Conservation (phyloP, 2,329 filamentous ascomycete genomes). For the Cryphonectria radicalis region DNA sequence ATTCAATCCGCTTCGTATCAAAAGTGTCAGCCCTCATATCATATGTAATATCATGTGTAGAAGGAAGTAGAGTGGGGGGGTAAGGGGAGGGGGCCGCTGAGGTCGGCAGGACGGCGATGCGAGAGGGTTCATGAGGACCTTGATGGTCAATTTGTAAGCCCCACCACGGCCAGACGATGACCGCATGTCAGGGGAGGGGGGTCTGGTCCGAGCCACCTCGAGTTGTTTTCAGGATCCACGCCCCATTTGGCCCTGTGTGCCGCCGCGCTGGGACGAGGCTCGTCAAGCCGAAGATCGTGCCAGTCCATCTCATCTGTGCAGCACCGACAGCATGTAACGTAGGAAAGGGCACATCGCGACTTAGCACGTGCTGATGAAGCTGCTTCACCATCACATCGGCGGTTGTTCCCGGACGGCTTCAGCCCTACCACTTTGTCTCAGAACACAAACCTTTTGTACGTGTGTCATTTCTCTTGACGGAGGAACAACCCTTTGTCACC, state of each 20-base stretch:
- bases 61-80: background rate
- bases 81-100: background rate
- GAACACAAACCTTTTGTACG: background rate
- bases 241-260: background rate
- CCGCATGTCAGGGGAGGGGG: background rate
- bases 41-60: background rate
- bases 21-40: background rate
- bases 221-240: background rate
- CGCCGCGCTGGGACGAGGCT: background rate
- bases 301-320: background rate
- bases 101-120: background rate
- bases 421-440: background rate
- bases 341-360: background rate
- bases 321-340: background rate
- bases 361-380: background rate
- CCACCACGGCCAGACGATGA: background rate
- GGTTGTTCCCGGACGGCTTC: background rate
- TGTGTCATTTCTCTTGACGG: background rate
- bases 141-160: constrained; percentile 9
- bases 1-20: background rate
- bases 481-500: background rate
- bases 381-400: background rate
- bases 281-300: background rate
- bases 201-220: background rate
- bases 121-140: constrained; percentile 4